Conservation (phyloP, 306 rosid species). For the Cucurbita argyrosperma region DNA sequence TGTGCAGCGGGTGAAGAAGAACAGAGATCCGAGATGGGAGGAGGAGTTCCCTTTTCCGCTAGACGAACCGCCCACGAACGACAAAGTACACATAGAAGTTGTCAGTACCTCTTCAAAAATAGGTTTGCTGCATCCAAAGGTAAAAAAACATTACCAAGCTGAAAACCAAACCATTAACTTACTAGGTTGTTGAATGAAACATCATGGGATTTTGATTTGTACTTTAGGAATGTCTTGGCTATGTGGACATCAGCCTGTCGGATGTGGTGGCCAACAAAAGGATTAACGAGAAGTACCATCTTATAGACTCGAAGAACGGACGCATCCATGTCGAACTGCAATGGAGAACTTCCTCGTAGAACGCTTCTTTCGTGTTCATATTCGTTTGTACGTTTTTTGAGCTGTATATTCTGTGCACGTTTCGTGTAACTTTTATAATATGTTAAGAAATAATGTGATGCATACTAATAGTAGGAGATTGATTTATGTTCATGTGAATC, state of each 20-base stretch:
- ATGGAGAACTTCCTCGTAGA: constrained; percentile 5
- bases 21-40: constrained; percentile 35
- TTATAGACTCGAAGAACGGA: constrained; percentile 75
- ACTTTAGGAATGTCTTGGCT: constrained; percentile 61
- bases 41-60: constrained; percentile 81
- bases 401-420: neutral
- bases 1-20: constrained; percentile 4
- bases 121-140: constrained; percentile 7
- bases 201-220: neutral
- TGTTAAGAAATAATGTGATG: neutral
- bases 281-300: constrained; percentile 58
- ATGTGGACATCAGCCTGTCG: constrained; percentile 51
- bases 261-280: constrained; percentile 73
- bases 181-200: neutral
- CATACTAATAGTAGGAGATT: neutral
- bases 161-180: neutral
- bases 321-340: constrained; percentile 43
- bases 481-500: no score
- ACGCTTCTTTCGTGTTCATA: neutral
- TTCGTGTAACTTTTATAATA: neutral
- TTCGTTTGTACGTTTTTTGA: neutral
- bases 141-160: neutral
- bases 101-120: constrained; percentile 1
- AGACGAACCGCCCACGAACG: constrained; percentile 72
- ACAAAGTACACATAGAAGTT: constrained; percentile 60